Conservation (phyloP, 1,139 yeast genomes). For the Zygoascus hellenicus region DNA sequence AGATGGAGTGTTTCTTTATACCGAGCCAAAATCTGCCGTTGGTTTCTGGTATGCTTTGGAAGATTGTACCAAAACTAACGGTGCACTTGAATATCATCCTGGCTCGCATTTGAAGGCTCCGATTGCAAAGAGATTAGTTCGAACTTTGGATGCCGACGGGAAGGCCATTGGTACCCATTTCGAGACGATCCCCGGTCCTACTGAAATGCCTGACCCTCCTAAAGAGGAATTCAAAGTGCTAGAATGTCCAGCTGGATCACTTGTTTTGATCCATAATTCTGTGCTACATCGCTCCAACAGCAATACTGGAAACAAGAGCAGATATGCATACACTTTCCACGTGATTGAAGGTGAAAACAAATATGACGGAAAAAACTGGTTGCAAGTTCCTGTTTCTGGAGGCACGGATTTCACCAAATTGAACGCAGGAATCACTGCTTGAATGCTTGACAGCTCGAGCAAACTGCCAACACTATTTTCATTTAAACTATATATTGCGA, state of each 20-base stretch:
- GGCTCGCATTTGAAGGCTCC: constrained; percentile 62
- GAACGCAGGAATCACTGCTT: background rate
- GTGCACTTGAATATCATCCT: constrained; percentile 67
- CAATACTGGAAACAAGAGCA: constrained; percentile 49
- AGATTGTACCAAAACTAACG: constrained; percentile 62
- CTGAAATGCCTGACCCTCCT: constrained; percentile 29
- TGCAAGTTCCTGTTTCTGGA: constrained; percentile 69
- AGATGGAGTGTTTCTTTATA: constrained; percentile 68
- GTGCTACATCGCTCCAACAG: constrained; percentile 67
- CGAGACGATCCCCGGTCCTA: constrained; percentile 31
- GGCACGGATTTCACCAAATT: constrained; percentile 49
- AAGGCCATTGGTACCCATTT: constrained; percentile 56
- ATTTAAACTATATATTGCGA: no score
- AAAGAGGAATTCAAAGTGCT: constrained; percentile 45
- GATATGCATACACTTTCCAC: constrained; percentile 78
- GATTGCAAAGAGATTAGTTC: constrained; percentile 60
- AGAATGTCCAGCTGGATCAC: constrained; percentile 66
- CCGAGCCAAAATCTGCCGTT: constrained; percentile 64
- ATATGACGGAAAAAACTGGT: constrained; percentile 66
- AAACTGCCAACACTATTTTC: background rate
- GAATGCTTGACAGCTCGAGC: background rate
- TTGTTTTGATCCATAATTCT: constrained; percentile 62
- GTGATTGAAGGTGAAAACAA: constrained; percentile 58
- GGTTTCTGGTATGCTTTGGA: constrained; percentile 85
- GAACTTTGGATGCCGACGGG: constrained; percentile 39